Base-by-base conservation (phyloP, 78 protist genomes). In the Creolimax fragrantissima region DNA sequence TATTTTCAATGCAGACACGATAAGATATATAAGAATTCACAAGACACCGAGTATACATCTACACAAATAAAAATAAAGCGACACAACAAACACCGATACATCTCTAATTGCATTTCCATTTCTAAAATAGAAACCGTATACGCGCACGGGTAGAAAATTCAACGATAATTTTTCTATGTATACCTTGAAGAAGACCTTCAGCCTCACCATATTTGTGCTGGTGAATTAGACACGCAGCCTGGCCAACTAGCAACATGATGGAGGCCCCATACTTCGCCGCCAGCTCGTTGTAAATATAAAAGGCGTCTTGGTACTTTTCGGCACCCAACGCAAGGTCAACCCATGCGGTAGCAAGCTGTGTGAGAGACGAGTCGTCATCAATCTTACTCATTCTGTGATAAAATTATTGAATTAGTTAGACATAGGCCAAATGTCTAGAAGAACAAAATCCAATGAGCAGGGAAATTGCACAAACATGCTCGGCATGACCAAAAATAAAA, bases 321-420 rank as follows among this genome's bases (percentile, higher is more conserved):
- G 81, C 88, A 3, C 92, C 92, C 42, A n/a, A n/a, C 3, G 86
- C 91, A 3, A 92, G 35, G 45, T n/a, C 24, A 6, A 88, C 45
- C 94, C 94, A 92, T 3, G 94, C 94, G 4, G 66, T 42, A 11
- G 94, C 94, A 5, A 92, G 86, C 44, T 85, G 91, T 3, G 94
- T 92, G 39, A 92, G 85, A 6, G 91, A 58, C n/a, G 66, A 3
- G 35, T 92, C 94, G 35, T 92, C 94, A 5, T 84, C 93, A 0
- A 84, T 44, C 81, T 84, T 42, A 41, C 4, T 4, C 93, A 92
- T 92, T 41, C 35, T 39, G 86, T 6, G 86, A 83, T 0, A 58
- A 24, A 32, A 24, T 58, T 24, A 58, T n/a, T n/a, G 24, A 58
- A 58, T 32, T 17, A 58, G 74, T 24, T 84, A 58, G 74, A 58